Evolutionary conservation across 2,329 filamentous ascomycete genomes (phyloP).

Genomic region (Westerdykella aurantiaca): DNA sequence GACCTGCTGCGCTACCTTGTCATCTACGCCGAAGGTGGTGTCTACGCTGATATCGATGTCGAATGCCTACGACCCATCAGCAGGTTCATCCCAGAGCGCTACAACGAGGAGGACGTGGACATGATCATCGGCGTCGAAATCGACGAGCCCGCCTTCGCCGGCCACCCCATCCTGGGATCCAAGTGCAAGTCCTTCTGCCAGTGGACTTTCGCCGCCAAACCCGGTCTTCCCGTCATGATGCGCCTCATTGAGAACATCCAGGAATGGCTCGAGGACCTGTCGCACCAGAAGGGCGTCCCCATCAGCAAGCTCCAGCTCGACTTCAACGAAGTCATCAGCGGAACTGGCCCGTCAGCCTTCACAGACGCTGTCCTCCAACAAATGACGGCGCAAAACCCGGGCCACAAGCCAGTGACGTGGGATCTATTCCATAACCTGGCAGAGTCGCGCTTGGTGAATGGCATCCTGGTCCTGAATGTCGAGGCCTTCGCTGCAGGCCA

Average conservation of each 20-base stretch:
- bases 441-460: slow-evolving; percentile 60
- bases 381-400: slow-evolving; percentile 49
- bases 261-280: slow-evolving; percentile 57
- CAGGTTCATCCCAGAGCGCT: slow-evolving; percentile 58
- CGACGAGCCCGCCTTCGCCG: slow-evolving; percentile 59
- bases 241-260: slow-evolving; percentile 63
- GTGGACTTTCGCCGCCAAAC: slow-evolving; percentile 69
- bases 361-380: slow-evolving; percentile 59
- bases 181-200: slow-evolving; percentile 69
- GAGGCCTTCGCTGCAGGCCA: slow-evolving; percentile 69
- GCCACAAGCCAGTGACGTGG: slow-evolving; percentile 52
- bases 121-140: slow-evolving; percentile 67
- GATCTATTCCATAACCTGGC: slow-evolving; percentile 59
- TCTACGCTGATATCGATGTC: slow-evolving; percentile 58
- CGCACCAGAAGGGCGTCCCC: slow-evolving; percentile 53
- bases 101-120: slow-evolving; percentile 59
- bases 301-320: slow-evolving; percentile 59
- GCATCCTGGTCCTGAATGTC: slow-evolving; percentile 62
- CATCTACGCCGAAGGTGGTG: slow-evolving; percentile 60
- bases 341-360: slow-evolving; percentile 67
- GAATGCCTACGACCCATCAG: slow-evolving; percentile 50
- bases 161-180: slow-evolving; percentile 60
- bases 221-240: slow-evolving; percentile 62
- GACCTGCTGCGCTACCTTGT: slow-evolving; percentile 62
- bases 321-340: slow-evolving; percentile 66